Percentiles rank a stretch among this genome's conserved stretches.
Conservation (phyloP, 2,329 filamentous ascomycete species). For the Diaporthe velutina region DNA sequence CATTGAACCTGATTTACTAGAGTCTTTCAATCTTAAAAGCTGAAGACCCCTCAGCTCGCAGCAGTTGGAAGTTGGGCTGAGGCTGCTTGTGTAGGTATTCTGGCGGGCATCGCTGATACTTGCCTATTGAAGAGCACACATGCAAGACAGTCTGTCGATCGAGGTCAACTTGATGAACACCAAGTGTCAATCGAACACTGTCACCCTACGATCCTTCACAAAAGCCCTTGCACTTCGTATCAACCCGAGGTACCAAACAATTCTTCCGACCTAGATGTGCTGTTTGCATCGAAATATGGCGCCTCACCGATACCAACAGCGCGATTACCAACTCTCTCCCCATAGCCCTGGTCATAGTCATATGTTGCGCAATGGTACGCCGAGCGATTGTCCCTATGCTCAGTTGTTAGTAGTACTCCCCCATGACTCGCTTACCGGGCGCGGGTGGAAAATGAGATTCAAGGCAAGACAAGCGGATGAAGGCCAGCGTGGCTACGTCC, state of each 20-base stretch:
- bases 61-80: too few species aligned
- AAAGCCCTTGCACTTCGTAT: neutral
- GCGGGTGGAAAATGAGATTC: neutral
- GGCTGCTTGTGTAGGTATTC: too few species aligned
- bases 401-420: neutral
- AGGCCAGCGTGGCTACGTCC: neutral
- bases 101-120: too few species aligned
- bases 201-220: too few species aligned
- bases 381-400: conserved; percentile 36
- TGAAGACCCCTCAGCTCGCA: too few species aligned
- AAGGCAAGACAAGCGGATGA: neutral
- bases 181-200: too few species aligned
- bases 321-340: conserved; percentile 32
- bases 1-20: too few species aligned
- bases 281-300: conserved; percentile 36
- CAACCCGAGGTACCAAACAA: neutral
- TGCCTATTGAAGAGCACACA: too few species aligned
- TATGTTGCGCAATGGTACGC: conserved; percentile 37
- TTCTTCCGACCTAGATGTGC: conserved; percentile 32
- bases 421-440: neutral
- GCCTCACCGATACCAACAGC: conserved; percentile 36
- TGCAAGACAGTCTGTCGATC: too few species aligned
- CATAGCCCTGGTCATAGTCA: conserved; percentile 32
- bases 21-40: too few species aligned
- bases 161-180: too few species aligned